A percentile compares a stretch with the other conserved stretches of the same genome.
phyloP scores from a whole-genome alignment of 1,284 basidiomycete genomes.

The Irpex sp. region DNA sequence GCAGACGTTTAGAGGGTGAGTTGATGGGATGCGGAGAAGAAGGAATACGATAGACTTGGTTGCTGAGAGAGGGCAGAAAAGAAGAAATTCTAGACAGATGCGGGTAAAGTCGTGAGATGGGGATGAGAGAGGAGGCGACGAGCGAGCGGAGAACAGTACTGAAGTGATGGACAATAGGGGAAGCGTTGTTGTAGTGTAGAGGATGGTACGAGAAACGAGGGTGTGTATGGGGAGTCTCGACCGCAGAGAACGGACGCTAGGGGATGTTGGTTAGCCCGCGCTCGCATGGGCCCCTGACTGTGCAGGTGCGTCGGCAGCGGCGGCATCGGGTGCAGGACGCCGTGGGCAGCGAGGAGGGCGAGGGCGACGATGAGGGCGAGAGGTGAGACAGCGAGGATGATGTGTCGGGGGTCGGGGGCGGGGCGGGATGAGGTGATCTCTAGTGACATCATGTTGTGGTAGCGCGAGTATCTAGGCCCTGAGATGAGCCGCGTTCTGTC shows the following conservation, averaged over 20 bases:
- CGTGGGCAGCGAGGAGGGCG: neutral
- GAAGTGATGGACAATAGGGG: neutral
- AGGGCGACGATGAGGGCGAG: neutral
- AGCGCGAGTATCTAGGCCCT: neutral
- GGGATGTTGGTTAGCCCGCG: neutral
- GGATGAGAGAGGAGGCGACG: neutral
- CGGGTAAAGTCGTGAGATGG: neutral
- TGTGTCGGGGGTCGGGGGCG: neutral
- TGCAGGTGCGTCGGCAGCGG: neutral
- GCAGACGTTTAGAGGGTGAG: neutral
- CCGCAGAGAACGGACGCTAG: neutral
- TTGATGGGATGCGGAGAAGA: neutral
- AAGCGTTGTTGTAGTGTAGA: neutral
- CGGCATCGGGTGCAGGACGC: too few species aligned
- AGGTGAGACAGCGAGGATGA: neutral
- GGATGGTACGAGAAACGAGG: neutral
- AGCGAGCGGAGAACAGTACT: too few species aligned
- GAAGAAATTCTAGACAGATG: neutral
- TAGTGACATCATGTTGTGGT: conserved; percentile 2
- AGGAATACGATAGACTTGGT: neutral
- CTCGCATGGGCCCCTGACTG: neutral
- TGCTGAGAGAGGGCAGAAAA: neutral
- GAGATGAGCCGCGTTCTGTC: neutral
- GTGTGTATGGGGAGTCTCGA: neutral
- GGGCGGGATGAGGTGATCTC: neutral